These are phyloP conservation scores for Mesembryanthemum crystallinum DNA, from an alignment of 148 eudicot species.

Conservation along the genomic window DNA sequence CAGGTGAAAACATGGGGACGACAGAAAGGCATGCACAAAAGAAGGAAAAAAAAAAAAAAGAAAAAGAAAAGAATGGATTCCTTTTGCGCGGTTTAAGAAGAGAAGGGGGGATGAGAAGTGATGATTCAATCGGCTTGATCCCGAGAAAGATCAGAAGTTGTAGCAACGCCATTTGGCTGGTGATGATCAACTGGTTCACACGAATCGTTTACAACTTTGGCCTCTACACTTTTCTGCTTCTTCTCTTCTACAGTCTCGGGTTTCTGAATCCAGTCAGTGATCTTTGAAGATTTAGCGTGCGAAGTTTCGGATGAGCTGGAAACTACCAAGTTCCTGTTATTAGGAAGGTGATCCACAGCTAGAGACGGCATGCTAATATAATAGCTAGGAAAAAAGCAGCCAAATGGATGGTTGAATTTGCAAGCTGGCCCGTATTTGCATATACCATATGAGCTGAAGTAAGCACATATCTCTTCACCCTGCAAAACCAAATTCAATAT, in stretches of 20 bases:
- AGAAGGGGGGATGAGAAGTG: not conserved
- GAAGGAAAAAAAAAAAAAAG: slow-evolving; percentile 1
- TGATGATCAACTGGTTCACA: slow-evolving; percentile 14
- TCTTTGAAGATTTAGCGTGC: slow-evolving; percentile 28
- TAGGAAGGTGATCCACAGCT: slow-evolving; percentile 32
- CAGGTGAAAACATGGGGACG: slow-evolving; percentile 13
- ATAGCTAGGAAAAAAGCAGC: slow-evolving; percentile 36
- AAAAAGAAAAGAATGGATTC: not conserved
- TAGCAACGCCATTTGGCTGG: not conserved
- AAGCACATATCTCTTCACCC: slow-evolving; percentile 50
- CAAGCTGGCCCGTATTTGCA: slow-evolving; percentile 72
- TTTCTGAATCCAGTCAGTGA: slow-evolving; percentile 36
- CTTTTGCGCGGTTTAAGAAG: not conserved
- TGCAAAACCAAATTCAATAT: slow-evolving; percentile 28
- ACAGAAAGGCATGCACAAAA: slow-evolving; percentile 26
- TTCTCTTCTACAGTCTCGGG: slow-evolving; percentile 22
- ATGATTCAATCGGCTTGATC: slow-evolving; percentile 19
- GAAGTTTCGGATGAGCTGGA: slow-evolving; percentile 25
- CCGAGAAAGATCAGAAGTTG: slow-evolving; percentile 12
- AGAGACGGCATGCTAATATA: slow-evolving; percentile 32
- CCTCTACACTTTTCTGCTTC: not conserved
- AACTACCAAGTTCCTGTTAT: slow-evolving; percentile 26
- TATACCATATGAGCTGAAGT: slow-evolving; percentile 45
- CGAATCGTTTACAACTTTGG: slow-evolving; percentile 14
- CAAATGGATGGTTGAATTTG: slow-evolving; percentile 66